Percentiles rank a stretch among this genome's conserved stretches.
Conservation (phyloP, 1,139 yeast genomes). For the Blastobotrys malaysiensis region DNA sequence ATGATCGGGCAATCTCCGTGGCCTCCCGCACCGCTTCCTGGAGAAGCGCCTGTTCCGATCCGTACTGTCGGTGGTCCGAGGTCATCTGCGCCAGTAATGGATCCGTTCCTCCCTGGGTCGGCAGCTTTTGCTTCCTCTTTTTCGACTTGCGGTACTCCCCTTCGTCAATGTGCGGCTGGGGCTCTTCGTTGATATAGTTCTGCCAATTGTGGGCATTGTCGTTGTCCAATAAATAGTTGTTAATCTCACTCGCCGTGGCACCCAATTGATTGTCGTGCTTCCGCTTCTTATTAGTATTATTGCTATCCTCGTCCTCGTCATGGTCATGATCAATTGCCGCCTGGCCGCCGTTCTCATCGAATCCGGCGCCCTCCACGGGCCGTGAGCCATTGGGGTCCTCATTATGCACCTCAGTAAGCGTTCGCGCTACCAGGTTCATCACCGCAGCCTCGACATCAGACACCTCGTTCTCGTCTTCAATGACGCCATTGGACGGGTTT, state of each 20-base stretch:
- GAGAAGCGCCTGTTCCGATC: conserved; percentile 22
- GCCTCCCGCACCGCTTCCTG: conserved; percentile 29
- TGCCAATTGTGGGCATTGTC: conserved; percentile 11
- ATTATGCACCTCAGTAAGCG: conserved; percentile 28
- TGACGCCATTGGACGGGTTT: neutral
- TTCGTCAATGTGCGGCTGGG: neutral
- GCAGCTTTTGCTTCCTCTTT: conserved; percentile 3
- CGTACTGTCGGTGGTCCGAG: conserved; percentile 9
- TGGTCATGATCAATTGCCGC: neutral
- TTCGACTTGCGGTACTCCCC: neutral
- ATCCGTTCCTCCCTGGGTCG: conserved; percentile 11
- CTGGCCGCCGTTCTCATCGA: neutral
- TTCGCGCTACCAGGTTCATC: conserved; percentile 61
- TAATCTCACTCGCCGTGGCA: neutral
- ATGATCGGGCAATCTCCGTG: conserved; percentile 24
- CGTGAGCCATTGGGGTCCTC: neutral
- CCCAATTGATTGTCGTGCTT: conserved; percentile 3
- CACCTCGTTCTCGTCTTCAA: conserved; percentile 15
- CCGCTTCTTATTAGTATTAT: conserved; percentile 7
- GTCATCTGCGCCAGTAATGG: conserved; percentile 12
- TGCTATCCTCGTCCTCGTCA: conserved; percentile 31
- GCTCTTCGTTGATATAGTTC: conserved; percentile 11
- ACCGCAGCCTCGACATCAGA: conserved; percentile 65
- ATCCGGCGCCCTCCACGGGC: neutral
- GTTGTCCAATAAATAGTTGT: conserved; percentile 1